Evolutionary conservation across 2,329 filamentous ascomycete species (phyloP), one percentile per base, ranked within the genome.

Genomic region (Mollisia scopiformis): DNA sequence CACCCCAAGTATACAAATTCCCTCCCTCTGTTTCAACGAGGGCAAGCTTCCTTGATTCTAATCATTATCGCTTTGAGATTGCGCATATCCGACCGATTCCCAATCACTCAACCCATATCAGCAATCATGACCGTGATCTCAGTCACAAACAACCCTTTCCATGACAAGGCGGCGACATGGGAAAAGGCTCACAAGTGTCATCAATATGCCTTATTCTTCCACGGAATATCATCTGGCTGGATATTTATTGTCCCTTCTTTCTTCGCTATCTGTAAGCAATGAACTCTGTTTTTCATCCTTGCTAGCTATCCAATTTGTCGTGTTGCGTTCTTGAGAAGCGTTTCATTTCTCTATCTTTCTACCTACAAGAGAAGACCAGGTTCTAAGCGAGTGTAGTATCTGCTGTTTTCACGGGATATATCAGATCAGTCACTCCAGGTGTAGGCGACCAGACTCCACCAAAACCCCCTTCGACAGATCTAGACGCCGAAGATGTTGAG

Each of bases 151-250:
- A 43, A 3, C 5, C n/a, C 39, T 10, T 43, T 43, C n/a, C 25
- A 28, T 14, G 21, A 6, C 11, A 28, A 51, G 16, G 49, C 27
- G 6, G 49, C 28, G 19, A 19, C 16, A 19, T 43, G 19, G 27
- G 27, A 51, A 19, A 51, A 51, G n/a, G 30, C 7, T 4, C 49
- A 19, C 13, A 31, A 55, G 39, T 62, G 61, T 28, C 37, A 53
- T 8, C 21, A 53, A 50, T 52, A 63, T 37, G 62, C 62, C n/a
- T 53, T 59, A 6, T 64, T 64, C 52, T 25, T 64, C 23, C 46
- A 49, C 8, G n/a, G 13, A 2, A 41, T 59, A 2, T 13, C 52
- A 16, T 28, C 47, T 4, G 41, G 13, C 13, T 55, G 39, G 53
- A 27, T 57, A 1, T 25, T 55, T 4, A 19, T 62, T 8, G 33